Evolutionary conservation across 257 asterid genomes (phyloP).

Genomic region (Leptodermis oblonga): DNA sequence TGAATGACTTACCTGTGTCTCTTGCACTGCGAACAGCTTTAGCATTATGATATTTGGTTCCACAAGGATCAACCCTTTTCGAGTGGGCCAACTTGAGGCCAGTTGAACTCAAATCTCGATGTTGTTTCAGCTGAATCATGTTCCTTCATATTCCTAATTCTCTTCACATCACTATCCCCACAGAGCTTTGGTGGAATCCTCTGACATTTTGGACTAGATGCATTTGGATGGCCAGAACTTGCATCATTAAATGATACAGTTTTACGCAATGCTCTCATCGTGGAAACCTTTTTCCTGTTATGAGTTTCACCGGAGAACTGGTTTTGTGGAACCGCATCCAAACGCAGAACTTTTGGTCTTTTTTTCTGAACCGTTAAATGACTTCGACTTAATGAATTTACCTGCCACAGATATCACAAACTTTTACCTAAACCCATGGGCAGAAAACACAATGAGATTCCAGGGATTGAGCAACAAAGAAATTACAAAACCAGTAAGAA

Average conservation of each 20-base stretch:
- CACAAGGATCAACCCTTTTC: constrained; percentile 4
- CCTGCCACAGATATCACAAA: constrained; percentile 91
- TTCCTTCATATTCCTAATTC: constrained; percentile 12
- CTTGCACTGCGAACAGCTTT: neutral
- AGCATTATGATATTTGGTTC: neutral
- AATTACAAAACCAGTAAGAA: too few relatives aligned
- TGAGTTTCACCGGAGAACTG: neutral
- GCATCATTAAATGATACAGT: constrained; percentile 16
- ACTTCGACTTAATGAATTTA: constrained; percentile 13
- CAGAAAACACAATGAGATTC: constrained; percentile 6
- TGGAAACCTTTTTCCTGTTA: neutral
- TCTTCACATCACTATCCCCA: constrained; percentile 2
- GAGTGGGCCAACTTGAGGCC: constrained; percentile 8
- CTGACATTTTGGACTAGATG: constrained; percentile 1
- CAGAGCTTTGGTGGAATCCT: constrained; percentile 7
- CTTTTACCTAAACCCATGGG: constrained; percentile 61
- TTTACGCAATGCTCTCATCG: constrained; percentile 11
- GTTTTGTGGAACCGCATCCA: constrained; percentile 8
- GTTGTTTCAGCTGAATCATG: constrained; percentile 6
- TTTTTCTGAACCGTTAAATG: constrained; percentile 12
- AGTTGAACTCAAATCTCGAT: neutral
- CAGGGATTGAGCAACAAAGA: neutral
- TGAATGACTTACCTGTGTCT: constrained; percentile 8
- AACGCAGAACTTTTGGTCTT: constrained; percentile 9
- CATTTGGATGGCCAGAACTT: constrained; percentile 2